Evolutionary conservation across 768 basidiomycete species (phyloP), one percentile per base, ranked within the genome.

Genomic region (Leccinum disarticulatum): DNA sequence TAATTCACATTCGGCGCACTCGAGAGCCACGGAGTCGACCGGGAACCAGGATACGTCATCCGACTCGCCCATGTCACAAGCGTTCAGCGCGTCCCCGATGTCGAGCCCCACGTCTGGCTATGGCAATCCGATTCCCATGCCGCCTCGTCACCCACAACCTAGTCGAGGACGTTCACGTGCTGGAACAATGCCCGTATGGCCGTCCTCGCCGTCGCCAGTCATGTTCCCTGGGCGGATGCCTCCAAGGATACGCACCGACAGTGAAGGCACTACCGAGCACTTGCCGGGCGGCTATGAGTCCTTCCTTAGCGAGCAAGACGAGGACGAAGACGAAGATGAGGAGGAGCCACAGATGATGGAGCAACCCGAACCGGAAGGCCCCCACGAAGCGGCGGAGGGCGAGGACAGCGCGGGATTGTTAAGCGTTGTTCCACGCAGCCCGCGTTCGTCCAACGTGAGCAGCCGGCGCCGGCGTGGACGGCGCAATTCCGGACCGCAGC

Each of bases 321-420:
- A 67, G 27, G 73, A 73, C 30, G 74, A 71, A 51, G 75, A 74
- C 1, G 73, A 73, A 36, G 66, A 77, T 52, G 54, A 64, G 31
- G 68, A 74, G 55, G 76, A 78, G 56, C 66, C 72, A 6, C 67
- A 66, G 60, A 78, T 76, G 73, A 74, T 71, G 71, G 75, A 78
- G 51, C 75, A 76, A 43, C 77, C 80, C 7, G 79, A 80, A 59
- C 79, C 80, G 19, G 85, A 84, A 54, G 81, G 81, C 4, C 77
- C 78, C 4, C 77, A 83, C 36, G 83, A 87, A 61, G 86, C 80
- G 43, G 83, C 79, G n/a, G 86, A 87, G 68, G 78, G 79, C 36
- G 84, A 86, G 46, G 86, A 88, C 65, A 77, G 78, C 52, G 81
- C 87, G 36, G 87, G 85, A 4, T 70, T 88, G 36, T 73, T 88